Base-by-base conservation (phyloP, 2,329 filamentous ascomycete species). In the Teratosphaeria pseudoeucalypti region DNA sequence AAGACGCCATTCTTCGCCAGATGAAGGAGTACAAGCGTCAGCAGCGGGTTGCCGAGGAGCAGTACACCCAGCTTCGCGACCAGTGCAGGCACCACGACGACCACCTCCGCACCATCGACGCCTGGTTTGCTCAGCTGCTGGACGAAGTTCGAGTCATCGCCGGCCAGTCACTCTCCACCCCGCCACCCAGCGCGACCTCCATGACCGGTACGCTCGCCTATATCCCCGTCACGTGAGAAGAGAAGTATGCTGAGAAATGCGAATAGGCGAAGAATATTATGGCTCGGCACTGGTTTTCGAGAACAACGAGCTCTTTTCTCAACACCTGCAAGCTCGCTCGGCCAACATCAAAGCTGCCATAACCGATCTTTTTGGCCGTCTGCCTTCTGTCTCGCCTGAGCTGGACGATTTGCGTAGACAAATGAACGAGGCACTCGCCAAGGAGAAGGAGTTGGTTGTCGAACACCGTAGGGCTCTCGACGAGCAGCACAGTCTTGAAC, bases 11-110 rank as follows among this genome's bases (percentile, higher is more conserved):
- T 73, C 87, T 89, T 70, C 90, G 95, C 60, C 92, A 96, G 77
- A 96, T 99, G 91, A 89, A 91, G 72, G 94, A 97, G 76, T 96
- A 95, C 76, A 96, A 95, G 77, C 86, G 94, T 67, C 90, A 95
- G 73, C 92, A 91, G 72, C 81, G 82, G 60, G 88, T 88, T 49
- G 79, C 95, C 63, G 92, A 97, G 77, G 80, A 84, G 60, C 88
- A 89, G 70, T 79, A 96, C 62, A 87, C 87, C 71, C 89, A 95
- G 65, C 79, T 95, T 63, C 84, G 89, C 65, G 91, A 90, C 72
- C 83, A 85, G 70, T 84, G 88, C 34, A 81, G 83, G 63, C 85
- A 94, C 75, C 90, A 97, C 76, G 90, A 97, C 75, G 91, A 97
- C 68, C 94, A 97, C 73, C 78, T 99, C 57, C 86, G 92, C 70